Percentiles rank a stretch among this genome's conserved stretches.
phyloP scores from a whole-genome alignment of 108 stramenopile genomes.

The Cyclotella sp. region DNA sequence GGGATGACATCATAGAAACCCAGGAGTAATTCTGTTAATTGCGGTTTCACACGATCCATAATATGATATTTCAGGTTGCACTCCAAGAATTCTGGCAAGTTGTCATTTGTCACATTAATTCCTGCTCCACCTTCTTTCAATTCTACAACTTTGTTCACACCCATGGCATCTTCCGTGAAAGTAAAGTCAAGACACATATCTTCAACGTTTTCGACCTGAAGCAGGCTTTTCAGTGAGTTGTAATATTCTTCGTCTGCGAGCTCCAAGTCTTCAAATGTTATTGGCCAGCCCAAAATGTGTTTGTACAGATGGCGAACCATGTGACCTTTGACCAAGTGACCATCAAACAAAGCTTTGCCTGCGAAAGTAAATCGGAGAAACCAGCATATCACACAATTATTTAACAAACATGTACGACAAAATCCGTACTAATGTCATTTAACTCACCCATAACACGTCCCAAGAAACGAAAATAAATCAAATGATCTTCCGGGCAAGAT shows the following conservation, averaged over 20 bases:
- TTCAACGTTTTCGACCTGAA: slow-evolving; percentile 75
- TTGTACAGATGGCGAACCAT: slow-evolving; percentile 98
- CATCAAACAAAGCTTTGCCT: slow-evolving; percentile 95
- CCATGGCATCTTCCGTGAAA: slow-evolving; percentile 88
- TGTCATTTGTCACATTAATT: slow-evolving; percentile 92
- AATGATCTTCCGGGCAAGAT: slow-evolving; percentile 91
- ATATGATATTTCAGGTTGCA: slow-evolving; percentile 87
- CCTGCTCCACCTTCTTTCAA: slow-evolving; percentile 87
- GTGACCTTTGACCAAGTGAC: slow-evolving; percentile 95
- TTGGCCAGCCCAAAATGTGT: slow-evolving; percentile 97
- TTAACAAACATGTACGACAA: too few relatives aligned
- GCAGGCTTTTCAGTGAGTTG: slow-evolving; percentile 71
- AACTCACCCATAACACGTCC: slow-evolving; percentile 91
- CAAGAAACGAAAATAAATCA: slow-evolving; percentile 95
- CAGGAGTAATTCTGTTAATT: slow-evolving; percentile 86
- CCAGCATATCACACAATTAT: neutral
- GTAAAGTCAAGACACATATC: slow-evolving; percentile 96
- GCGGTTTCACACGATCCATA: slow-evolving; percentile 86
- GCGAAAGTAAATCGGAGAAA: neutral
- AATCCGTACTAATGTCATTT: too few relatives aligned
- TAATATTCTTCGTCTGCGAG: slow-evolving; percentile 89
- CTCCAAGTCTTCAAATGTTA: slow-evolving; percentile 93
- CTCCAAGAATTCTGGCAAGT: slow-evolving; percentile 94
- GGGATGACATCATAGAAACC: slow-evolving; percentile 98
- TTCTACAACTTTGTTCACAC: slow-evolving; percentile 83